Evolutionary conservation across 345 rosid genomes (phyloP).

Genomic region (Trapa incisa): DNA sequence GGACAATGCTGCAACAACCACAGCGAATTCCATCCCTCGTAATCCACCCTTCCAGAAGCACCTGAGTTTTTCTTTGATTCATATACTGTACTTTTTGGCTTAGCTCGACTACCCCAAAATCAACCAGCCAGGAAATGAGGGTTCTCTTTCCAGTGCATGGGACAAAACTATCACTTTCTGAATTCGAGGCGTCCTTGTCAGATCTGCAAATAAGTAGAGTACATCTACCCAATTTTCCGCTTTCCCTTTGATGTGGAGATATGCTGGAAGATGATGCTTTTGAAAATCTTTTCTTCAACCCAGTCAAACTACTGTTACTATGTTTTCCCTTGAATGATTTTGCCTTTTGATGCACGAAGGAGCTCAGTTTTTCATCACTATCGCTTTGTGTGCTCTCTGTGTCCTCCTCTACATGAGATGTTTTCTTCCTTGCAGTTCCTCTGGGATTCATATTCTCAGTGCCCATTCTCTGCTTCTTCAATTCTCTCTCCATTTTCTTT

Average conservation of each 20-base stretch:
- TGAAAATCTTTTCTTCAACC: constrained; percentile 14
- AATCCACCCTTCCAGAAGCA: constrained; percentile 67
- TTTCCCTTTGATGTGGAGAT: constrained; percentile 45
- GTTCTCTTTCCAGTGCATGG: constrained; percentile 72
- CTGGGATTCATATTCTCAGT: constrained; percentile 25
- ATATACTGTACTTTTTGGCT: constrained; percentile 73
- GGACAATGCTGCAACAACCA: constrained; percentile 76
- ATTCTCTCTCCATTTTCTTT: constrained; percentile 49
- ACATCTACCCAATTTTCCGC: constrained; percentile 67
- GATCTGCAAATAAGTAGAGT: constrained; percentile 72
- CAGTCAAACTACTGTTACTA: constrained; percentile 25
- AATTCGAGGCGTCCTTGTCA: constrained; percentile 27
- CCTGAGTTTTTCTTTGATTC: constrained; percentile 39
- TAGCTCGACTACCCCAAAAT: constrained; percentile 49
- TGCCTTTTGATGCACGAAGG: constrained; percentile 40
- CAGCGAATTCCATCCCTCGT: constrained; percentile 78
- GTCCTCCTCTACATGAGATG: constrained; percentile 21
- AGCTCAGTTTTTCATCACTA: constrained; percentile 62
- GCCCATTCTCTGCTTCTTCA: constrained; percentile 36
- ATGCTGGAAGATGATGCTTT: neutral
- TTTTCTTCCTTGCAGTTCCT: constrained; percentile 21
- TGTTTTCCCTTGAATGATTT: constrained; percentile 34
- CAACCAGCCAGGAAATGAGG: constrained; percentile 82
- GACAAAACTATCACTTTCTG: constrained; percentile 55
- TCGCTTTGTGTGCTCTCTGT: constrained; percentile 37